Base-by-base conservation (phyloP, 129 eudicot species). In the Tagetes erecta region DNA sequence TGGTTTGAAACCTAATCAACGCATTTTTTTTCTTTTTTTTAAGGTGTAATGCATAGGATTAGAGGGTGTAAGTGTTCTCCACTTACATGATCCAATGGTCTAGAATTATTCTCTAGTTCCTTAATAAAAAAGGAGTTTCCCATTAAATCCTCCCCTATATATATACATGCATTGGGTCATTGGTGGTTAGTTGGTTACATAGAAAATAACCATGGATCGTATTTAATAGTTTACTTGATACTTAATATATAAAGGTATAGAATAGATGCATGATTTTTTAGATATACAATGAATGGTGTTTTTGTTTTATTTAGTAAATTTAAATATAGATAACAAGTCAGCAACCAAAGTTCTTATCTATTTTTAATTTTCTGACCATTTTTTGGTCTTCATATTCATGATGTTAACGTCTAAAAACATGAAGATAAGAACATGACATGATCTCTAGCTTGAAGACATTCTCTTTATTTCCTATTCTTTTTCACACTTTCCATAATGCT, bases 361-460 rank as follows among this genome's bases (percentile, higher is more conserved):
- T 70, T 70, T 55, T 44, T 44, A 44, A 20, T 20, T 20, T 39
- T 39, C 47, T 39, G 49, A 1, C 75, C 41, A 57, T n/a, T 7
- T 38, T 57, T 33, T 57, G 68, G n/a, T 42, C 58, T 56, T 42
- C 41, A 56, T 10, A 12, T 33, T 45, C 33, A 51, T 33, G 37
- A 36, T 62, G 78, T 74, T 37, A 62, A 74, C 78, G 40, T 74
- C 62, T 2, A 44, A 74, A 62, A 62, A 36, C 12, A 56, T 40
- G 12, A 55, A 62, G 71, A 74, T 27, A 63, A 74, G 67, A 74
- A 47, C 50, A 36, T 63, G 78, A 33, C 71, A 62, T 74, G 62
- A 12, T 73, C 69, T 60, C 57, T 20, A 20, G 27, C 27, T 31
- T 59, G 9, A 33, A n/a, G 53, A 74, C 36, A 45, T 59, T 8